Evolutionary conservation across 1,284 basidiomycete genomes (phyloP).

Genomic region (Irpex rosettiformis): DNA sequence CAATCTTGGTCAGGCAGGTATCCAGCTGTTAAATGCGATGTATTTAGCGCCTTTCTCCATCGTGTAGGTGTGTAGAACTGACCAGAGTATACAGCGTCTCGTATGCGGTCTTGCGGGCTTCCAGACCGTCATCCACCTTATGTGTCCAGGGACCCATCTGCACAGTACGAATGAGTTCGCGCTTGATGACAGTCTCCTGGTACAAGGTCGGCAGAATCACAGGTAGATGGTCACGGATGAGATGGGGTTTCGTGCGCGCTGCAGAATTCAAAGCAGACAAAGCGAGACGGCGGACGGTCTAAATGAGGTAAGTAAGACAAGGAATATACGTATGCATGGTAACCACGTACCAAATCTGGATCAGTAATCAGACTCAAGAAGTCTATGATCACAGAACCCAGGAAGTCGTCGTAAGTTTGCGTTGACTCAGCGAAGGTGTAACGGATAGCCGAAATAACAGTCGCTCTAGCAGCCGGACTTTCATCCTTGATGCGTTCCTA

Average conservation of each 20-base stretch:
- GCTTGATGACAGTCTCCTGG: slow-evolving; percentile 78
- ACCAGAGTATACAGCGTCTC: slow-evolving; percentile 97
- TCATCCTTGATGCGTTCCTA: slow-evolving; percentile 68
- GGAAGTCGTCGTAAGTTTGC: slow-evolving; percentile 82
- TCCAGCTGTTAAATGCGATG: slow-evolving; percentile 56
- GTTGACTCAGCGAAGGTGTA: slow-evolving; percentile 93
- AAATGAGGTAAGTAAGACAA: slow-evolving; percentile 7
- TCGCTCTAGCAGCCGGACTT: slow-evolving; percentile 75
- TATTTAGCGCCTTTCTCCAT: neutral
- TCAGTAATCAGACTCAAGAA: slow-evolving; percentile 90
- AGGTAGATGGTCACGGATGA: slow-evolving; percentile 83
- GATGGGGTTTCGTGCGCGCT: slow-evolving; percentile 89
- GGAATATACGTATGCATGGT: neutral
- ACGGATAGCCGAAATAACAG: slow-evolving; percentile 90
- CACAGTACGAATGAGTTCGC: slow-evolving; percentile 85
- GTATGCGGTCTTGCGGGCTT: slow-evolving; percentile 94
- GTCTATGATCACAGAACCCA: slow-evolving; percentile 83
- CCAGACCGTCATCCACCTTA: slow-evolving; percentile 90
- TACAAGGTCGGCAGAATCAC: slow-evolving; percentile 83
- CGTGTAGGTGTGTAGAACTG: slow-evolving; percentile 11
- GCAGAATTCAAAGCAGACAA: slow-evolving; percentile 91
- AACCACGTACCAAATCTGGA: slow-evolving; percentile 66
- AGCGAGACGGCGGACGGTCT: slow-evolving; percentile 87
- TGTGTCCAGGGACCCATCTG: slow-evolving; percentile 99
- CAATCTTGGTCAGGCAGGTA: slow-evolving; percentile 83